Conservation (phyloP, 1,284 basidiomycete genomes). For the Ustilago loliicola region DNA sequence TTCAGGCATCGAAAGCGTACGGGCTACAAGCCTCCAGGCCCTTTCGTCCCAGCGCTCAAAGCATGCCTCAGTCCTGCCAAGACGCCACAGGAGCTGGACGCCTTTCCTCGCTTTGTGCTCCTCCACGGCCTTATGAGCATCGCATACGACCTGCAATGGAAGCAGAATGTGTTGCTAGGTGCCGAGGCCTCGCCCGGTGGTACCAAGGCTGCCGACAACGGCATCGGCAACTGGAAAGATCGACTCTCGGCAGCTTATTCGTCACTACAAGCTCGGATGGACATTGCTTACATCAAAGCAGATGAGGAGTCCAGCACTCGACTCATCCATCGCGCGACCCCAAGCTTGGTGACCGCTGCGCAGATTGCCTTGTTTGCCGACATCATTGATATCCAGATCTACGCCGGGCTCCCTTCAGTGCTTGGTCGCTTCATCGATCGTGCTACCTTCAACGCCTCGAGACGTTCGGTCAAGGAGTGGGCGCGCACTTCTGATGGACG, state of each 20-base stretch:
- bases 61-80: slow-evolving; percentile 52
- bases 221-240: slow-evolving; percentile 52
- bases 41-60: slow-evolving; percentile 57
- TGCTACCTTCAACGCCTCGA: slow-evolving; percentile 52
- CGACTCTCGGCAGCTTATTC: slow-evolving; percentile 52
- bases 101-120: slow-evolving; percentile 54
- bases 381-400: slow-evolving; percentile 60
- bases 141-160: slow-evolving; percentile 61
- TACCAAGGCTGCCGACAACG: slow-evolving; percentile 27
- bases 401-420: slow-evolving; percentile 56
- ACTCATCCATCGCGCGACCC: slow-evolving; percentile 49
- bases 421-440: slow-evolving; percentile 61
- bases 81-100: slow-evolving; percentile 53
- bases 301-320: slow-evolving; percentile 53
- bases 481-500: slow-evolving; percentile 49
- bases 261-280: slow-evolving; percentile 52
- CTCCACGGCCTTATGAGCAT: slow-evolving; percentile 62
- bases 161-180: slow-evolving; percentile 56
- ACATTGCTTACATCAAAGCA: slow-evolving; percentile 53
- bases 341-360: slow-evolving; percentile 52
- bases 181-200: slow-evolving; percentile 46
- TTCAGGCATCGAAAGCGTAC: slow-evolving; percentile 37
- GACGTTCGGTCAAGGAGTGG: slow-evolving; percentile 55
- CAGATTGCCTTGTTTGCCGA: slow-evolving; percentile 58
- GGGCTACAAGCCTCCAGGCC: slow-evolving; percentile 47